Evolutionary conservation across 306 rosid genomes (phyloP), one percentile per base, ranked within the genome.

Genomic region (Aeschynomene evenia): DNA sequence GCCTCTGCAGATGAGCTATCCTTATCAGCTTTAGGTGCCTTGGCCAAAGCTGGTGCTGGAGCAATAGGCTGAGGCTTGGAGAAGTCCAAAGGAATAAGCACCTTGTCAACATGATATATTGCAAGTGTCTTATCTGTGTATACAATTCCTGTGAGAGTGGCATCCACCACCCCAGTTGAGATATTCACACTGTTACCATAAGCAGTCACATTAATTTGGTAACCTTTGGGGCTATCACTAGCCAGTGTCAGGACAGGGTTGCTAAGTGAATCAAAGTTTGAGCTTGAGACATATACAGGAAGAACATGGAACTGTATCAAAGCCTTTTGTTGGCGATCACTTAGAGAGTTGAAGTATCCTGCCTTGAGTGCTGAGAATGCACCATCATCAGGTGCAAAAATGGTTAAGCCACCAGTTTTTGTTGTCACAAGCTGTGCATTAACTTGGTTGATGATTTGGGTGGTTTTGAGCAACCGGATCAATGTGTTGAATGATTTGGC

Each of bases 191-290:
- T 72, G 63, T 77, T 86, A 22, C 91, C 89, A 55, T 81, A 77
- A 40, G 91, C 84, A 1, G 88, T 89, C 37, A 86, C 89, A 66
- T 89, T 85, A 5, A 89, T 61, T 19, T 85, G 89, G 61, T 51
- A 78, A 43, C 84, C 81, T 0, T 24, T 58, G 1, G 85, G 85
- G 40, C 76, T 74, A 20, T 78, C 84, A 31, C 91, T 83, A 1
- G 91, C 95, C 14, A 86, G 80, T 37, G 95, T 84, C 22, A 84
- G 20, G 10, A 88, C 79, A 0, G 91, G 89, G 51, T 89, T 86
- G 22, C 88, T 84, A 0, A 89, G 75, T 0, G 96, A 70, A 54
- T 89, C 89, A 53, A 89, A 86, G 29, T 89, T 89, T 4, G 96
- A 63, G 50, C 89, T 71, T 0, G 91, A 68, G 0, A 89, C 79